These are phyloP conservation scores for Leccinum disarticulatum DNA, from an alignment of 768 basidiomycete species.

Conservation along the genomic window DNA sequence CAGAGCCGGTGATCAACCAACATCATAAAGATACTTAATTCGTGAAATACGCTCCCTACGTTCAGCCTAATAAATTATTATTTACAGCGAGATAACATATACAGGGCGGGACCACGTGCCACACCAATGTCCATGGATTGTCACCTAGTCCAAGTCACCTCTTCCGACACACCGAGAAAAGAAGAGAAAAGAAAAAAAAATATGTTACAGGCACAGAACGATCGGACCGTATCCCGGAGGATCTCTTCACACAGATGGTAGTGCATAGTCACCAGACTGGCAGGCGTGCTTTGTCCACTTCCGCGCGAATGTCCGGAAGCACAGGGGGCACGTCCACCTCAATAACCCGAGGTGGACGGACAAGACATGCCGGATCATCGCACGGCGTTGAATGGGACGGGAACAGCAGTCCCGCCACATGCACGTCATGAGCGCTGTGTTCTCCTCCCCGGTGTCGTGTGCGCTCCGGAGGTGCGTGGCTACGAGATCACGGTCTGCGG, in stretches of 20 bases:
- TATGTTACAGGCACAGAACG: neutral
- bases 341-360: neutral
- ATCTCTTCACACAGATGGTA: neutral
- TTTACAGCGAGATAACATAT: neutral
- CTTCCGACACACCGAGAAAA: neutral
- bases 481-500: neutral
- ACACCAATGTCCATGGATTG: neutral
- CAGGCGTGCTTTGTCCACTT: neutral
- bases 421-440: neutral
- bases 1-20: neutral
- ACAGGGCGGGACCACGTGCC: neutral
- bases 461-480: conserved; percentile 1
- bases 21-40: neutral
- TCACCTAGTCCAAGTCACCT: neutral
- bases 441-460: neutral
- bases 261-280: neutral
- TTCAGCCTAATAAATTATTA: neutral
- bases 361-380: conserved; percentile 1
- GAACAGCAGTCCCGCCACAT: neutral
- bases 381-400: conserved; percentile 2
- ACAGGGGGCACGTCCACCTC: conserved; percentile 10
- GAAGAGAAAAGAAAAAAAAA: neutral
- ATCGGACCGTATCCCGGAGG: neutral
- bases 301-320: conserved; percentile 1
- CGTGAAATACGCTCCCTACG: neutral